Percentiles rank a stretch among this genome's conserved stretches.
These are phyloP conservation scores for Graphiopsis chlorocephala DNA, from an alignment of 2,329 filamentous ascomycete species.

Conservation along the genomic window DNA sequence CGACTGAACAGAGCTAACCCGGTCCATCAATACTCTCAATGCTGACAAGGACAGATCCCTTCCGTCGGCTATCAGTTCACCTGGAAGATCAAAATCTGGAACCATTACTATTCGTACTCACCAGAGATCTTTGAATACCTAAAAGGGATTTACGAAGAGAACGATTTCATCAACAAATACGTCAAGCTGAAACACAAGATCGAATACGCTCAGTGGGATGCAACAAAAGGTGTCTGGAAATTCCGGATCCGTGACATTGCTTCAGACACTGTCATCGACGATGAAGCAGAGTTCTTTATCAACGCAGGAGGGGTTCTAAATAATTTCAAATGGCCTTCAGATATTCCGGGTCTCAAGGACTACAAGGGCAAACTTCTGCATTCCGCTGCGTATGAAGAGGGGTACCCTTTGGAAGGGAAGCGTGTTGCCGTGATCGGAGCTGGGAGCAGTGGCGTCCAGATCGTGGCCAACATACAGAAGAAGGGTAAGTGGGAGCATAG, in stretches of 20 bases:
- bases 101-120: conserved; percentile 47
- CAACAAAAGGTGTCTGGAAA: conserved; percentile 40
- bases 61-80: conserved; percentile 49
- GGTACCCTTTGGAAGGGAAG: conserved; percentile 38
- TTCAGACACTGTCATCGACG: conserved; percentile 34
- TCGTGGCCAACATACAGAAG: conserved; percentile 41
- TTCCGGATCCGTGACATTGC: conserved; percentile 37
- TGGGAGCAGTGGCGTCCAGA: conserved; percentile 43
- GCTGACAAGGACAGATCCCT: conserved; percentile 34
- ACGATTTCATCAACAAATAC: conserved; percentile 46
- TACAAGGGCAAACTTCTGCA: conserved; percentile 47
- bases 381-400: conserved; percentile 43
- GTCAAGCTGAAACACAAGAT: conserved; percentile 48
- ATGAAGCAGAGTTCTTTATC: conserved; percentile 41
- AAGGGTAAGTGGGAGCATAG: conserved; percentile 16
- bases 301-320: conserved; percentile 46
- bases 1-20: neutral
- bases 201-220: conserved; percentile 44
- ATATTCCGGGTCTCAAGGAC: conserved; percentile 41
- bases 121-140: conserved; percentile 51
- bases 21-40: neutral
- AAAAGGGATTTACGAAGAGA: conserved; percentile 44
- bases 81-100: conserved; percentile 51
- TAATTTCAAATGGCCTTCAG: conserved; percentile 43
- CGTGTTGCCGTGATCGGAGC: conserved; percentile 44